Evolutionary conservation across 257 asterid genomes (phyloP), one percentile per base, ranked within the genome.

Genomic region (Nicotiana paniculata): DNA sequence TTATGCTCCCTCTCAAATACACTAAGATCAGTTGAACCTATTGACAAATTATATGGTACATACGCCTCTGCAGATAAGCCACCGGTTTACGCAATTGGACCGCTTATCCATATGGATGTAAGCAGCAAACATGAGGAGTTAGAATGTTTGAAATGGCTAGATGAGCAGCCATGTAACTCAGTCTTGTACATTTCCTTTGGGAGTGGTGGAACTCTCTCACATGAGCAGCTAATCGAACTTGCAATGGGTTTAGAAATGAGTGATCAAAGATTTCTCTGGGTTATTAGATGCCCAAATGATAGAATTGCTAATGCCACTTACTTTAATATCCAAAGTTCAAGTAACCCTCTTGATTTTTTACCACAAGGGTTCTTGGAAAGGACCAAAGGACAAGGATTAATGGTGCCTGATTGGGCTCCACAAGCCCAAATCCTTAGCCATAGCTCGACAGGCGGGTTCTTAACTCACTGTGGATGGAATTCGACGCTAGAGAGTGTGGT

Each of bases 181-280:
- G 92, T 89, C 9, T 6, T 85, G 16, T 89, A 58, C 54, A 82
- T 84, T 0, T 87, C 88, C 0, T 89, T 89, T 5, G 92, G 92
- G 0, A 87, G 89, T 37, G 90, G 89, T 9, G 91, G 88, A 6
- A 80, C 86, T 3, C 53, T 87, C 37, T 7, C 85, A n/a, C 17
- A 66, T 48, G 68, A 70, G 13, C 87, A 85, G 5, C 55, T 90
- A 2, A 81, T 77, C 64, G 95, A 92, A 55, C 84, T 93, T 10
- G 93, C 97, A 1, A 30, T 77, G 1, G 94, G 95, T 5, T 48
- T 93, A 53, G 97, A 90, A 59, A 61, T 84, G 86, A 93, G 97
- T 58, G 93, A 84, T 11, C 90, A 89, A 1, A 82, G 91, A 53
- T 93, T 93, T 51, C 7, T 93, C 18, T 93, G 95, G 97, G 92